Percentiles rank a stretch among this genome's conserved stretches.
phyloP scores from a whole-genome alignment of 2,329 filamentous ascomycete genomes.

The Colletotrichum graminicola region DNA sequence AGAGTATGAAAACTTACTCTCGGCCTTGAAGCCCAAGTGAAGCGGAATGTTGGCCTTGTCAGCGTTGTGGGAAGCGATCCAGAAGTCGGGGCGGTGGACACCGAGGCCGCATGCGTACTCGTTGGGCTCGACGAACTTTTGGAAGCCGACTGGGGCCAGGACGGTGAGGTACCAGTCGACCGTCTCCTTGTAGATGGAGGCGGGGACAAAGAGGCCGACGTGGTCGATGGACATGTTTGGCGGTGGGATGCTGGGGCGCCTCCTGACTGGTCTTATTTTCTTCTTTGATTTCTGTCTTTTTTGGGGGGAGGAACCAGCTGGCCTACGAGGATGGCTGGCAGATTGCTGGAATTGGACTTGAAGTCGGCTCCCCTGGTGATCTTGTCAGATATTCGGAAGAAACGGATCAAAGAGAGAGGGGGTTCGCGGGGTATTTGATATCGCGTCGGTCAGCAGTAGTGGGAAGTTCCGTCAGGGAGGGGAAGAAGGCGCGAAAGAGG shows the following conservation, averaged over 20 bases:
- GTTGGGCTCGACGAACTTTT: constrained; percentile 46
- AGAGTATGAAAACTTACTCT: constrained; percentile 43
- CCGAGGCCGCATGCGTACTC: constrained; percentile 51
- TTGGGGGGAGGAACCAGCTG: background rate
- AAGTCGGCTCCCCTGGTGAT: background rate
- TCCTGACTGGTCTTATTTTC: background rate
- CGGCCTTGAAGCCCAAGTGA: constrained; percentile 51
- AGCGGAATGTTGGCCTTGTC: constrained; percentile 42
- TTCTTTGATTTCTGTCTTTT: too few species aligned
- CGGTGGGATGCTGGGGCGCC: background rate
- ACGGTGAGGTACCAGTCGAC: constrained; percentile 52
- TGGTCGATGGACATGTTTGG: constrained; percentile 54
- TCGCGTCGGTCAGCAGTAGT: background rate
- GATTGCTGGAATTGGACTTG: background rate
- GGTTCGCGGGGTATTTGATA: constrained; percentile 32
- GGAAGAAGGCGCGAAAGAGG: constrained; percentile 10
- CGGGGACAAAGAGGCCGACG: constrained; percentile 49
- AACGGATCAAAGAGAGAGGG: background rate
- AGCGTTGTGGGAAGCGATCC: constrained; percentile 44
- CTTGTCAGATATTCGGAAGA: background rate
- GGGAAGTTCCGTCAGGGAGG: constrained; percentile 9
- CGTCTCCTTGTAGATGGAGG: constrained; percentile 46
- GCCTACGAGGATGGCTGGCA: background rate
- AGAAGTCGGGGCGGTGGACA: constrained; percentile 49
- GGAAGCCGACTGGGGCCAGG: constrained; percentile 54